Conservation (phyloP, 1,284 basidiomycete genomes). For the Cryptococcus depauperatus region DNA sequence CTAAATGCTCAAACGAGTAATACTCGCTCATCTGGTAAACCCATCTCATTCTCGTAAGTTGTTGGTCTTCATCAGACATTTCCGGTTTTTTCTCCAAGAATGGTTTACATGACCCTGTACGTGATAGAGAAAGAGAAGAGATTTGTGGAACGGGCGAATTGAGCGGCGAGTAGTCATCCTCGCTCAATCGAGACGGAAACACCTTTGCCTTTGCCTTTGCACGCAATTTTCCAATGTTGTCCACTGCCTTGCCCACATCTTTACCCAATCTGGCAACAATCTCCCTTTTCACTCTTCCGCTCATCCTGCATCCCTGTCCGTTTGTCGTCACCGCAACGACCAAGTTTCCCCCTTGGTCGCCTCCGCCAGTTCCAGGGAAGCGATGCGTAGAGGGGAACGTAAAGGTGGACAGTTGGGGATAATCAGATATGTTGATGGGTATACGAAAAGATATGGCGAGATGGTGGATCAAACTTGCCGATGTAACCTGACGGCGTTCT, state of each 20-base stretch:
- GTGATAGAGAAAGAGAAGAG: conserved; percentile 22
- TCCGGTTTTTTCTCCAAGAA: neutral
- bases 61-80: conserved; percentile 46
- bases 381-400: conserved; percentile 82
- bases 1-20: conserved; percentile 75
- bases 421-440: conserved; percentile 78
- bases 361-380: conserved; percentile 49
- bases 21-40: conserved; percentile 88
- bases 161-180: conserved; percentile 53
- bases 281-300: conserved; percentile 70
- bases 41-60: conserved; percentile 69
- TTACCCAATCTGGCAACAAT: conserved; percentile 67
- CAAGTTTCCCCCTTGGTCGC: conserved; percentile 51
- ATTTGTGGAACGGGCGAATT: conserved; percentile 71
- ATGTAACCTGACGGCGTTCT: conserved; percentile 48
- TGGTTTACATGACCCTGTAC: neutral
- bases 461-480: conserved; percentile 53
- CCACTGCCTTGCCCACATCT: conserved; percentile 68
- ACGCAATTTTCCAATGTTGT: conserved; percentile 65
- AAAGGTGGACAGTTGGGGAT: conserved; percentile 79
- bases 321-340: conserved; percentile 89
- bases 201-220: conserved; percentile 53
- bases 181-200: conserved; percentile 15
- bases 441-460: conserved; percentile 57
- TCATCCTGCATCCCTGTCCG: conserved; percentile 81